phyloP scores from a whole-genome alignment of 331 rosid genomes.

The Acacia pycnantha region DNA sequence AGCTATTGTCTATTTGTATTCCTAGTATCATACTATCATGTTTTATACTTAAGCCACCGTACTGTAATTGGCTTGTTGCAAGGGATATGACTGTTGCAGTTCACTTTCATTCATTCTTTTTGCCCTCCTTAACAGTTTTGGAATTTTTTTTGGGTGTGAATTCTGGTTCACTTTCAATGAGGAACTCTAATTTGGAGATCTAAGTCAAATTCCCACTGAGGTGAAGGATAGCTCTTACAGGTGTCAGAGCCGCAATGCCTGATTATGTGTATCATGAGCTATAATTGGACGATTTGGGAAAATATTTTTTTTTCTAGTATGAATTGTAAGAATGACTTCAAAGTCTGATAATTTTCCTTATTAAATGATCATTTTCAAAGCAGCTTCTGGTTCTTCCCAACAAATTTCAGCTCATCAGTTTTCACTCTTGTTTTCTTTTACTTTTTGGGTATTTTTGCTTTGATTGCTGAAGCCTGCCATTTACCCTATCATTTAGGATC shows the following conservation, averaged over 20 bases:
- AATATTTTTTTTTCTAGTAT: background rate
- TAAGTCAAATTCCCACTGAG: background rate
- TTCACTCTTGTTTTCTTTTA: background rate
- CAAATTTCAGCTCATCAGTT: background rate
- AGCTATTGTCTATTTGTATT: no score
- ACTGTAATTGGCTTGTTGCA: background rate
- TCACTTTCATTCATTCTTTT: background rate
- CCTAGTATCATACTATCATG: background rate
- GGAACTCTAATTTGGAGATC: background rate
- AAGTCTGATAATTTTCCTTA: background rate
- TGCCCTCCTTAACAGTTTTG: background rate
- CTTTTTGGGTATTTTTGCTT: background rate
- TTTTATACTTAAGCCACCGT: background rate
- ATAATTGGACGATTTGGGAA: background rate
- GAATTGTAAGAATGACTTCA: background rate
- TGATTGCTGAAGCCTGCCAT: slow-evolving; percentile 3
- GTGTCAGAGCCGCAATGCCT: background rate
- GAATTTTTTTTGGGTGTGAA: no score
- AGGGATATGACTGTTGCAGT: background rate
- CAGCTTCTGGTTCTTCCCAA: slow-evolving; percentile 12
- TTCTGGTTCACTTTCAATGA: background rate
- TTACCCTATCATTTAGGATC: background rate
- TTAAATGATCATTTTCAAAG: background rate
- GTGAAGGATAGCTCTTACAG: background rate
- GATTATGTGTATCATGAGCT: background rate